These are phyloP conservation scores for Acarospora socialis DNA, from an alignment of 2,329 filamentous ascomycete species.

Conservation along the genomic window DNA sequence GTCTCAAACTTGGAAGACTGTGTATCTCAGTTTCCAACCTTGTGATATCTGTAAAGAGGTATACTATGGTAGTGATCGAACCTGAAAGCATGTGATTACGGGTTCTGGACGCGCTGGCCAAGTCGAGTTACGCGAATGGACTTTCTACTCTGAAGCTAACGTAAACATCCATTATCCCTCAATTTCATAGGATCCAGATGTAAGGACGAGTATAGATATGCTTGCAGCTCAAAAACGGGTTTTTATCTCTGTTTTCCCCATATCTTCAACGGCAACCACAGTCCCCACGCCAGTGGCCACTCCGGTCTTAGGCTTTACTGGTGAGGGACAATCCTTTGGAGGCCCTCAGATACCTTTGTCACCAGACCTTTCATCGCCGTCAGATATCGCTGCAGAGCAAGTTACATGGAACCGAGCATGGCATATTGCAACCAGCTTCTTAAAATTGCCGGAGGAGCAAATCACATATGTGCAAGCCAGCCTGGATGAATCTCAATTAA, in stretches of 20 bases:
- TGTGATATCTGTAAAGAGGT: too few relatives aligned
- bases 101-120: too few relatives aligned
- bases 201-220: too few relatives aligned
- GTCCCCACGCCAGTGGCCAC: constrained; percentile 17
- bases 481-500: constrained; percentile 17
- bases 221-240: constrained; percentile 21
- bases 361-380: too few relatives aligned
- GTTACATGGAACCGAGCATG: constrained; percentile 27
- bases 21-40: too few relatives aligned
- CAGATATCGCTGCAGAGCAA: constrained; percentile 20
- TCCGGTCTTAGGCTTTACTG: constrained; percentile 15
- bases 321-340: constrained; percentile 12
- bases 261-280: constrained; percentile 23
- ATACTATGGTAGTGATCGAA: too few relatives aligned
- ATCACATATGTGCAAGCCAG: constrained; percentile 16
- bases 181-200: too few relatives aligned
- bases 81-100: too few relatives aligned
- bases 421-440: constrained; percentile 26
- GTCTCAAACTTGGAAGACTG: too few relatives aligned
- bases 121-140: too few relatives aligned
- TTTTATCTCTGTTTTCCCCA: constrained; percentile 30
- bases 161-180: too few relatives aligned
- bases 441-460: constrained; percentile 24
- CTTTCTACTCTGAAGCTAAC: too few relatives aligned
- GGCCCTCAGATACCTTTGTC: constrained; percentile 7